phyloP scores from a whole-genome alignment of 106 monocot species.

The Triglochin maritima region DNA sequence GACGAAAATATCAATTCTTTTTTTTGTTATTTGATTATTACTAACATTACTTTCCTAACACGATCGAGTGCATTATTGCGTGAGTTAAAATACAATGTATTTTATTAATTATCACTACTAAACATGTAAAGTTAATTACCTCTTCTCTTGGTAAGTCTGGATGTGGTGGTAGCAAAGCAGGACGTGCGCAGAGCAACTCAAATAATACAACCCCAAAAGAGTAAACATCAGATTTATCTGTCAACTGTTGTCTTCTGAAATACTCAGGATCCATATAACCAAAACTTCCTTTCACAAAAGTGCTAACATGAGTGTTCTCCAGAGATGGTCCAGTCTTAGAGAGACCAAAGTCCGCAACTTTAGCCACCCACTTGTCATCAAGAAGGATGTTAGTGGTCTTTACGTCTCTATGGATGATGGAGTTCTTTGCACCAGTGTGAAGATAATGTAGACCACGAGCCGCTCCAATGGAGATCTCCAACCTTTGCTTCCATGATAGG shows the following conservation, averaged over 20 bases:
- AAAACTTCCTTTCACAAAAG: slow-evolving; percentile 29
- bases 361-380: slow-evolving; percentile 31
- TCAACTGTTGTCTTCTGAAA: slow-evolving; percentile 11
- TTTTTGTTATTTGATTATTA: no score
- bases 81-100: no score
- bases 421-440: slow-evolving; percentile 29
- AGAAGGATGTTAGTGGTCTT: slow-evolving; percentile 38
- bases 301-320: slow-evolving; percentile 26
- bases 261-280: slow-evolving; percentile 41
- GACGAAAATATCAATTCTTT: no score
- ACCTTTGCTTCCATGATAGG: slow-evolving; percentile 25
- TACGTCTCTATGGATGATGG: slow-evolving; percentile 41
- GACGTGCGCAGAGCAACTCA: slow-evolving; percentile 27
- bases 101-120: no score
- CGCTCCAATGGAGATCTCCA: slow-evolving; percentile 40
- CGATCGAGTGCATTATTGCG: no score
- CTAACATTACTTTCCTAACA: no score
- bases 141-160: not conserved
- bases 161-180: slow-evolving; percentile 1
- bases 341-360: slow-evolving; percentile 38
- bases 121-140: not conserved
- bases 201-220: slow-evolving; percentile 18
- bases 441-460: slow-evolving; percentile 38
- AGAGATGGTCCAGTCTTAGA: slow-evolving; percentile 16
- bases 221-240: slow-evolving; percentile 19